Base-by-base conservation (phyloP, 139 green algal species). In the Nannochloris sp. region DNA sequence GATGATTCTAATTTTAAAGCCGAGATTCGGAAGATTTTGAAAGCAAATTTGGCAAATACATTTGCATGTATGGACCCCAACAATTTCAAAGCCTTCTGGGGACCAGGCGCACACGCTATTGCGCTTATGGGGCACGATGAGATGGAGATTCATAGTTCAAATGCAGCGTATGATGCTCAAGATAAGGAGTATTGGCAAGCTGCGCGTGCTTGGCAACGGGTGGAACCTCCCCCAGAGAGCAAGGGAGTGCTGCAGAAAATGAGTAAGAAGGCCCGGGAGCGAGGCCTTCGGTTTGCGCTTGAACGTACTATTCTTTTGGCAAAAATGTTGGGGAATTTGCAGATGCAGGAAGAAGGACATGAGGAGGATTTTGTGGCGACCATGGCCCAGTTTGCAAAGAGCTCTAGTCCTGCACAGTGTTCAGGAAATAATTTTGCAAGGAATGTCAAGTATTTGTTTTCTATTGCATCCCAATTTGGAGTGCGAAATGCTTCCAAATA, bases 1-100 rank as follows among this genome's bases (percentile, higher is more conserved):
- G 73, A 80, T 49, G 73, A 80, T 63, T 74, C 69, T 6, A 78
- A 80, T 68, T 74, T 69, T 49, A 60, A 63, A 29, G 50, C 15
- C 5, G 40, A 16, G 23, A 51, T 78, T 18, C 66, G 63, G 23
- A 43, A 31, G 7, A 29, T 43, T 19, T 55, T 78, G 46, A 56
- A 59, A 4, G 50, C 57, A 27, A 60, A 65, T 12, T 11, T 71
- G 4, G 69, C 69, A 7, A 48, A 62, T 43, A 54, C 68, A 29
- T 61, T 79, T 34, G n/a, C 18, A 9, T 12, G 11, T 27, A 21
- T 12, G 18, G 51, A 25, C 5, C 10, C 44, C 19, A 12, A 49
- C 4, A 34, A 14, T 19, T 69, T 69, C 27, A 14, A 10, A 21
- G 62, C 62, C 11, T 61, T 66, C 14, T 69, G 62, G 62, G 62